A percentile compares a stretch with the other conserved stretches of the same genome.
Conservation (phyloP, 345 rosid genomes). For the Corchorus capsularis region DNA sequence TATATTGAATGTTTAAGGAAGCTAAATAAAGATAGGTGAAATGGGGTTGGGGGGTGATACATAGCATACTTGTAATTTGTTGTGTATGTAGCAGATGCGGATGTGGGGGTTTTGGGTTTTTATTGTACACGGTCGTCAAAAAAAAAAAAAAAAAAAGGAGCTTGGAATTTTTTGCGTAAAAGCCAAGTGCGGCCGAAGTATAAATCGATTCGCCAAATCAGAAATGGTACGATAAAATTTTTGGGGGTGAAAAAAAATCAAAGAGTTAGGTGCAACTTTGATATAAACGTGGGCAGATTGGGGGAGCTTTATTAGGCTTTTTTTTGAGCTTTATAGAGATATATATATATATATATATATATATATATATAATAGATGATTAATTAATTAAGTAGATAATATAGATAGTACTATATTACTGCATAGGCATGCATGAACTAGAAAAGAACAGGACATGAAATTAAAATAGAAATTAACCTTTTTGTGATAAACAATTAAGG, state of each 20-base stretch:
- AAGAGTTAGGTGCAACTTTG: neutral
- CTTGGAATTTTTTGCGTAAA: neutral
- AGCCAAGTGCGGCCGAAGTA: neutral
- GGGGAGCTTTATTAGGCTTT: neutral
- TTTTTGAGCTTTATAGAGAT: too few species aligned
- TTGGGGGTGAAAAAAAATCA: neutral
- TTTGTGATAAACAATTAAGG: neutral
- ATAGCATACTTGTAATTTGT: too few species aligned
- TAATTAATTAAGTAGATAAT: too few species aligned
- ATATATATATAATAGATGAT: too few species aligned
- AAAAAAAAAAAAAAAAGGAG: neutral
- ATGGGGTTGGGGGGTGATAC: too few species aligned
- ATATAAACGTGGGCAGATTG: neutral
- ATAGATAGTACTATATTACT: too few species aligned
- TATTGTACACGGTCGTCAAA: neutral
- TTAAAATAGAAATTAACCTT: neutral
- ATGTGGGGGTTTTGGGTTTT: neutral
- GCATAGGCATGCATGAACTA: neutral
- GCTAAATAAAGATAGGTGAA: neutral
- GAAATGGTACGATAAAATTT: neutral
- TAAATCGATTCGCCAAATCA: neutral
- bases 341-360: too few species aligned
- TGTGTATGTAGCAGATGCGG: too few species aligned
- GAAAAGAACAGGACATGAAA: neutral
- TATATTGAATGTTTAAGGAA: neutral